These are phyloP conservation scores for cucumber (Cucumis sativus) DNA, from an alignment of 306 rosid species.

Conservation along the genomic window DNA sequence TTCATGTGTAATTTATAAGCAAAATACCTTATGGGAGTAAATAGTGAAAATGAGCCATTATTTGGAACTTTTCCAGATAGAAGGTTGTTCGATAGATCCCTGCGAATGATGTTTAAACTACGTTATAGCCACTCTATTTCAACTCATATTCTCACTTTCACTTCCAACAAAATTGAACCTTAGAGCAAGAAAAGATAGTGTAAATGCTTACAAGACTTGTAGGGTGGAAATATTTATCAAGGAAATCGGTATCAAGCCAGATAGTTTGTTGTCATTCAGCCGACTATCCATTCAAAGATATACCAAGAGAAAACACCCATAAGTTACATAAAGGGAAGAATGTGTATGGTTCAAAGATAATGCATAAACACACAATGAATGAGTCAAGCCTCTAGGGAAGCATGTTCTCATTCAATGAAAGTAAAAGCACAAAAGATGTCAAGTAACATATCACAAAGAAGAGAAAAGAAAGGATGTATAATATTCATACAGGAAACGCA, in stretches of 20 bases:
- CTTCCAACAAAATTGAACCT: not conserved
- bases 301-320: not conserved
- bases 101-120: not conserved
- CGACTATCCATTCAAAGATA: constrained; percentile 13
- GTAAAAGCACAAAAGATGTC: not conserved
- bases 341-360: not conserved
- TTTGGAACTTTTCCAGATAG: constrained; percentile 12
- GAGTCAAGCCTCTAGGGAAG: not conserved
- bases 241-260: constrained; percentile 10
- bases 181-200: not conserved
- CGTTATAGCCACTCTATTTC: not conserved
- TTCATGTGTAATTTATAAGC: not conserved
- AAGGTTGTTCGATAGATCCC: constrained; percentile 12
- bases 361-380: not conserved
- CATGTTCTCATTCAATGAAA: not conserved
- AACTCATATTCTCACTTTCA: not conserved
- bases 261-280: constrained; percentile 13
- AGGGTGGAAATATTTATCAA: constrained; percentile 13
- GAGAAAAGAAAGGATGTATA: not conserved
- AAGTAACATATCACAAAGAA: too few relatives aligned
- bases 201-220: constrained; percentile 15
- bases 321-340: not conserved
- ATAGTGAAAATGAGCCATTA: constrained; percentile 17
- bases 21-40: constrained; percentile 14
- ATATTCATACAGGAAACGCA: constrained; percentile 18